Evolutionary conservation across 768 basidiomycete species (phyloP).

Genomic region (Naganishia antarctica): DNA sequence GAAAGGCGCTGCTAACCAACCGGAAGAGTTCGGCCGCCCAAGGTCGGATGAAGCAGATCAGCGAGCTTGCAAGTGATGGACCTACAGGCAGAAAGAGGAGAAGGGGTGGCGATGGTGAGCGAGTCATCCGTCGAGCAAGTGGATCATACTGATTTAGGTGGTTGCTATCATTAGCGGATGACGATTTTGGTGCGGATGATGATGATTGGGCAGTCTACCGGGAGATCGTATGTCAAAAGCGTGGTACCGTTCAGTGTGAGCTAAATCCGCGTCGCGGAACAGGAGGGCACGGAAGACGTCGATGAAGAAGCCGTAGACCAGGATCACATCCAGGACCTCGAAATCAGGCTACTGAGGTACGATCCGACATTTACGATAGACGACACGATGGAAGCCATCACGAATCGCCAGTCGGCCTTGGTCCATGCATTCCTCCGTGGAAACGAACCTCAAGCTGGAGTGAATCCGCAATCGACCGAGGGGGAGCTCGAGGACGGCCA

Average conservation of each 20-base stretch:
- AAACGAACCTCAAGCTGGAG: conserved; percentile 60
- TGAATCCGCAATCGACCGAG: not conserved
- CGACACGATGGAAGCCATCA: conserved; percentile 74
- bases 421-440: conserved; percentile 68
- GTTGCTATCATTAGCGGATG: conserved; percentile 57
- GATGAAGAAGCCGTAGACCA: conserved; percentile 86
- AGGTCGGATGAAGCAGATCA: conserved; percentile 92
- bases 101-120: conserved; percentile 71
- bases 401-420: conserved; percentile 73
- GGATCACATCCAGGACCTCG: conserved; percentile 64
- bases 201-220: conserved; percentile 97
- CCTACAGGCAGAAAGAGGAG: conserved; percentile 69
- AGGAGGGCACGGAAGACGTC: conserved; percentile 57
- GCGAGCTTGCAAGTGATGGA: conserved; percentile 80
- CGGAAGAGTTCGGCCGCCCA: conserved; percentile 92
- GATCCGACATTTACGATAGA: conserved; percentile 78
- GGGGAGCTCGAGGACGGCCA: conserved; percentile 54
- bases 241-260: not conserved
- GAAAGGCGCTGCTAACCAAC: conserved; percentile 76
- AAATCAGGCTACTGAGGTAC: conserved; percentile 70
- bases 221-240: conserved; percentile 65
- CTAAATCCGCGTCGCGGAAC: not conserved
- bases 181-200: conserved; percentile 87
- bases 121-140: not conserved
- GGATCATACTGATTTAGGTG: conserved; percentile 3